phyloP scores from a whole-genome alignment of 371 early-diverging fungal species.

The Mortierella sp. region DNA sequence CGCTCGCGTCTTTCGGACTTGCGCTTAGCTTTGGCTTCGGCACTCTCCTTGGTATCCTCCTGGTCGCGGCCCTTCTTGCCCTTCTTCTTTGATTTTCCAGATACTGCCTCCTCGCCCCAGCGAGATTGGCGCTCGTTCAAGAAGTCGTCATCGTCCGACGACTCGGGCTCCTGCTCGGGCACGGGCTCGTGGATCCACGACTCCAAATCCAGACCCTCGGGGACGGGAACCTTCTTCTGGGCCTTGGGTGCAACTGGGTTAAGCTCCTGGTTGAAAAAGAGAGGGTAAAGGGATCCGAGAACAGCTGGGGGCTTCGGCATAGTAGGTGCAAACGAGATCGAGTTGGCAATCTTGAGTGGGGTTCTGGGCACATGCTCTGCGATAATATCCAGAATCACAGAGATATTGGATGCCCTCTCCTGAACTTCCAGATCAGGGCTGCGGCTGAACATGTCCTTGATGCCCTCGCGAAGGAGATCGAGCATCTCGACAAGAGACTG shows the following conservation, averaged over 20 bases:
- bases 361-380: conserved; percentile 50
- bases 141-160: conserved; percentile 55
- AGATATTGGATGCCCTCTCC: conserved; percentile 76
- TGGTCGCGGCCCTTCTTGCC: conserved; percentile 55
- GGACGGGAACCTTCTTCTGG: conserved; percentile 90
- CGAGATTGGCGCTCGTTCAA: conserved; percentile 48
- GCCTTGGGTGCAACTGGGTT: conserved; percentile 96
- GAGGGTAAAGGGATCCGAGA: conserved; percentile 67
- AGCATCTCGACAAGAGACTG: conserved; percentile 67
- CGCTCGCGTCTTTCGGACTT: conserved; percentile 73
- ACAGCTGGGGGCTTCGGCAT: conserved; percentile 56
- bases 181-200: conserved; percentile 82
- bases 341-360: conserved; percentile 50
- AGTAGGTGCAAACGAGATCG: conserved; percentile 55
- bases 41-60: conserved; percentile 41
- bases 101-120: conserved; percentile 43
- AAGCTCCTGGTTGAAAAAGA: conserved; percentile 86
- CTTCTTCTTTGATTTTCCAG: conserved; percentile 57
- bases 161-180: conserved; percentile 68
- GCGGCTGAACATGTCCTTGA: conserved; percentile 57
- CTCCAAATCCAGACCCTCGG: conserved; percentile 91
- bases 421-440: conserved; percentile 86
- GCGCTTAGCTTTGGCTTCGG: conserved; percentile 60
- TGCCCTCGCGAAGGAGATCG: conserved; percentile 54
- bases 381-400: conserved; percentile 71